Conservation (phyloP, 768 basidiomycete genomes). For the Daedaleopsis sinensis region DNA sequence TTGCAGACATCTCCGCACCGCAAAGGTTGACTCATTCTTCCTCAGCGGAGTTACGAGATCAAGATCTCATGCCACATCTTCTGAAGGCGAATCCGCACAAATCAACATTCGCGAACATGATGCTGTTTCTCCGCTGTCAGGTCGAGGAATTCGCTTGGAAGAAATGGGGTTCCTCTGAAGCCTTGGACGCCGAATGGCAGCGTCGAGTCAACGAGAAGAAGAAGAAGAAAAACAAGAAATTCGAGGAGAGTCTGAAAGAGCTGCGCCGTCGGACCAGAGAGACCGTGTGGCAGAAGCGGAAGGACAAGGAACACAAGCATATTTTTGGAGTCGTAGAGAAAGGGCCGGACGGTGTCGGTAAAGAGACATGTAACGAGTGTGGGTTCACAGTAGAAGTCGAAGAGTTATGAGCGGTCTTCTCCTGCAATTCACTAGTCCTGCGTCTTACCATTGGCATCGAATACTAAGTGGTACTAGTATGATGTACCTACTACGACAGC, state of each 20-base stretch:
- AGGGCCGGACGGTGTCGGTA: constrained; percentile 54
- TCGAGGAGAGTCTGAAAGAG: constrained; percentile 87
- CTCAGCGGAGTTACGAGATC: constrained; percentile 88
- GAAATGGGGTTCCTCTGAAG: constrained; percentile 97
- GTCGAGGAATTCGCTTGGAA: constrained; percentile 97
- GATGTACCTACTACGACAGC: no score
- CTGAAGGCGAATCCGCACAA: constrained; percentile 95
- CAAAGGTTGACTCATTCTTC: background rate
- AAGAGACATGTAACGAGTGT: constrained; percentile 85
- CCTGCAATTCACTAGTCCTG: no score
- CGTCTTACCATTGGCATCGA: no score
- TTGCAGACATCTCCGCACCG: constrained; percentile 3
- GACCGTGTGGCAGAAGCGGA: constrained; percentile 85
- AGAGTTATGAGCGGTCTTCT: constrained; percentile 50
- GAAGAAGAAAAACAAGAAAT: constrained; percentile 91
- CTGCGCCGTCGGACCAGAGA: constrained; percentile 84
- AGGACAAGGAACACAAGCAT: constrained; percentile 89
- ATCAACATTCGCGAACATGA: constrained; percentile 98
- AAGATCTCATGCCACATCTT: constrained; percentile 89
- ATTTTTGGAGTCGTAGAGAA: constrained; percentile 66
- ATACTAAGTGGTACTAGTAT: no score
- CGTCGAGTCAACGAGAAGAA: constrained; percentile 79
- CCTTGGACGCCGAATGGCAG: constrained; percentile 86
- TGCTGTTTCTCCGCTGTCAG: constrained; percentile 93
- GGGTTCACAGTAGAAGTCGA: constrained; percentile 93